Evolutionary conservation across 2,329 filamentous ascomycete species (phyloP).

Genomic region (Xylaria sp.): DNA sequence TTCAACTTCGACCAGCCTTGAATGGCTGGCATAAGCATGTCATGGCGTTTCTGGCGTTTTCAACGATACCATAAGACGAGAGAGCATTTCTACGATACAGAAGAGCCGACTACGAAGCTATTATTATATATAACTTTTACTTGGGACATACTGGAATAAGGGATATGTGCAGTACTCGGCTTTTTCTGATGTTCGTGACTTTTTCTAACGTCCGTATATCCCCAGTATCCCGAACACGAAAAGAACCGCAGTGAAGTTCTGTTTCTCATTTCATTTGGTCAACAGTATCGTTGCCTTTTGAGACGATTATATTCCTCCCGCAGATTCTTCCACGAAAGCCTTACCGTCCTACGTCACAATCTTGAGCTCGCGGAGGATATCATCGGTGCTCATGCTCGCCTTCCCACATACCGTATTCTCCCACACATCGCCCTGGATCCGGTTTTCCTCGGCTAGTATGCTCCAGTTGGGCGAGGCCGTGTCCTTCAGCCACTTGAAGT

Average conservation of each 20-base stretch:
- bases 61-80: slow-evolving; percentile 24
- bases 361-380: slow-evolving; percentile 65
- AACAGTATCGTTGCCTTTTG: background rate
- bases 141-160: background rate
- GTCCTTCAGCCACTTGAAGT: slow-evolving; percentile 96
- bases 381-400: slow-evolving; percentile 69
- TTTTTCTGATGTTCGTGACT: background rate
- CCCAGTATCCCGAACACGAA: background rate
- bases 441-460: slow-evolving; percentile 69
- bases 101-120: background rate
- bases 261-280: background rate
- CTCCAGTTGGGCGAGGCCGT: slow-evolving; percentile 91
- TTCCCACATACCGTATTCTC: slow-evolving; percentile 72
- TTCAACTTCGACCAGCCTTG: background rate
- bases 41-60: slow-evolving; percentile 23
- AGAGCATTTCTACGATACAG: background rate
- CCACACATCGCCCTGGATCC: slow-evolving; percentile 74
- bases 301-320: background rate
- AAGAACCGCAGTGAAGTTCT: background rate
- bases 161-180: background rate
- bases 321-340: background rate
- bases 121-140: slow-evolving; percentile 5
- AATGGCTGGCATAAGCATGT: background rate
- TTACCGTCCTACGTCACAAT: slow-evolving; percentile 4
- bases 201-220: background rate